Evolutionary conservation across 2,329 filamentous ascomycete genomes (phyloP).

Genomic region (Fusarium sp.): DNA sequence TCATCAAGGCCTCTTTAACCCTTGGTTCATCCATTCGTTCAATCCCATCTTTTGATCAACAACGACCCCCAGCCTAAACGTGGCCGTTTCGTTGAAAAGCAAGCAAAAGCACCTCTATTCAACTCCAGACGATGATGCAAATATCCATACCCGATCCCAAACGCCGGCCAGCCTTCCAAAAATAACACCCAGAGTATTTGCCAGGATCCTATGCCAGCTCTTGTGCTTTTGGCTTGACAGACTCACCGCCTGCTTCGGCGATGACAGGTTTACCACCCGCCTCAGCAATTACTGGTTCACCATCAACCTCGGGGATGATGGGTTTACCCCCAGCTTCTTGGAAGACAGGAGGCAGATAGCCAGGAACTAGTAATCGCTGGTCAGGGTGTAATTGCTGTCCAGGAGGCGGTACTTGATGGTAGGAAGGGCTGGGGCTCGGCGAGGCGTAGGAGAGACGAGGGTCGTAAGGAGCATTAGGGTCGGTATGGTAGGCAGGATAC

Average conservation of each 20-base stretch:
- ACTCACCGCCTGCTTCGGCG: constrained; percentile 53
- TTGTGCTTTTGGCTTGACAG: constrained; percentile 54
- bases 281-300: constrained; percentile 51
- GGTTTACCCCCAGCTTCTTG: constrained; percentile 37
- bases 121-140: constrained; percentile 23
- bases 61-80: background rate
- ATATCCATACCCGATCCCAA: constrained; percentile 13
- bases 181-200: background rate
- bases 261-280: constrained; percentile 50
- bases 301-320: constrained; percentile 54
- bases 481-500: constrained; percentile 35
- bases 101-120: constrained; percentile 17
- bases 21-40: background rate
- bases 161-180: constrained; percentile 3
- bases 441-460: constrained; percentile 29
- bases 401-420: constrained; percentile 28
- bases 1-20: background rate
- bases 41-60: background rate
- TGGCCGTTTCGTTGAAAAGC: background rate
- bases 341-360: constrained; percentile 24
- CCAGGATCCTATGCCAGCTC: constrained; percentile 50
- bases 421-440: constrained; percentile 36
- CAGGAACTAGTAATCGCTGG: background rate
- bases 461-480: constrained; percentile 29
- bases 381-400: constrained; percentile 25